Conservation (phyloP, 768 basidiomycete genomes). For the Termitomyces heimii region DNA sequence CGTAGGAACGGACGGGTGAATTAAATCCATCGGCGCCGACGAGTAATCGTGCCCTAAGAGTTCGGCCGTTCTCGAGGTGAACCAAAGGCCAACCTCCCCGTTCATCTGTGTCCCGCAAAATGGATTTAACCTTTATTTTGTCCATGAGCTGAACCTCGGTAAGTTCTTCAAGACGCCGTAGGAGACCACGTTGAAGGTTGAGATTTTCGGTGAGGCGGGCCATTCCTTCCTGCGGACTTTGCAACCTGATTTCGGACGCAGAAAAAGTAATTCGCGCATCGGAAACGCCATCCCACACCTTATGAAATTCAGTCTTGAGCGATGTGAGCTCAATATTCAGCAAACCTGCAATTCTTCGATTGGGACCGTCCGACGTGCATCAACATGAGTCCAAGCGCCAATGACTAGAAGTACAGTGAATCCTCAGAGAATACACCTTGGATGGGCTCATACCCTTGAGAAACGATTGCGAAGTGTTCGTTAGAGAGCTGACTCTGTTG, state of each 20-base stretch:
- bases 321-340: neutral
- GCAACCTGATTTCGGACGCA: slow-evolving; percentile 39
- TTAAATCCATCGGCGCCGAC: slow-evolving; percentile 93
- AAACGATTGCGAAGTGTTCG: slow-evolving; percentile 64
- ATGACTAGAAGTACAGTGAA: slow-evolving; percentile 42
- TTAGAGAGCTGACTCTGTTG: slow-evolving; percentile 84
- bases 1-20: slow-evolving; percentile 86
- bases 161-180: slow-evolving; percentile 52
- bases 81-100: slow-evolving; percentile 77
- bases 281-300: slow-evolving; percentile 93
- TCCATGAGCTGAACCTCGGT: slow-evolving; percentile 61
- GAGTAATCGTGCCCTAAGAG: slow-evolving; percentile 67
- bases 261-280: slow-evolving; percentile 73
- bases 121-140: slow-evolving; percentile 67
- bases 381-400: slow-evolving; percentile 81
- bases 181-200: slow-evolving; percentile 83
- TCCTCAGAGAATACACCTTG: slow-evolving; percentile 2
- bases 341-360: slow-evolving; percentile 82
- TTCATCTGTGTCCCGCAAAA: slow-evolving; percentile 45
- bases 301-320: neutral
- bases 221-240: slow-evolving; percentile 41
- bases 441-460: slow-evolving; percentile 45
- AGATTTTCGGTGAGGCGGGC: slow-evolving; percentile 87
- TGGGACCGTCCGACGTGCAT: slow-evolving; percentile 57
- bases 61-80: slow-evolving; percentile 60